Evolutionary conservation across 768 basidiomycete species (phyloP), one percentile per base, ranked within the genome.

Genomic region (Suillus subalutaceus): DNA sequence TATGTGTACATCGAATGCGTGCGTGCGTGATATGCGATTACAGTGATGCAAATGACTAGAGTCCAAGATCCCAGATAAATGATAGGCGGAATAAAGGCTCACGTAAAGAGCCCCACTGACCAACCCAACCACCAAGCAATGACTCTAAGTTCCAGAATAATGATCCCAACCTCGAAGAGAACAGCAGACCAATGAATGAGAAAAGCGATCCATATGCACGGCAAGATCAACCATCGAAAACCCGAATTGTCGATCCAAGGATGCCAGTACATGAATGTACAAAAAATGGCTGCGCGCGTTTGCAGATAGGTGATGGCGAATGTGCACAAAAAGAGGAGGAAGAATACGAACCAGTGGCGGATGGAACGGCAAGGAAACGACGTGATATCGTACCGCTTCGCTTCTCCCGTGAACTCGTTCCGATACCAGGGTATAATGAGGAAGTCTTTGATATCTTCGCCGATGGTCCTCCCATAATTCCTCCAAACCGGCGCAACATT

Each of bases 351-450:
- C 91, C 91, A 92, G 68, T 93, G 92, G 5, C 82, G 85, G 62
- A 85, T 68, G 0, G 92, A 89, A 30, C 92, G 87, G 63, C 72
- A 79, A 30, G 92, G 92, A 63, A 92, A 74, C 4, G 72, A 77
- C 43, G 75, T 73, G 70, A 93, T 86, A 8, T 79, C 81, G 71
- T 92, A 92, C 69, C 87, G 82, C 70, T 90, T 89, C 44, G 86
- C 60, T 78, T 91, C 90, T 40, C 92, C 92, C 0, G 92, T 92
- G 73, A 92, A 93, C 72, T 93, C 92, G 73, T 93, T 91, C 41
- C 92, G 86, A 68, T 93, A 93, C 71, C 91, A 84, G 8, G 92
- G 92, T 65, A 93, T 87, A 70, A 93, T 90, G 66, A 93, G 85
- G 72, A 93, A 93, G 67, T 92, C 90, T 57, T 88, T 87, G 53